These are phyloP conservation scores for Aspergillus niger DNA, from an alignment of 2,329 filamentous ascomycete species.

Conservation along the genomic window DNA sequence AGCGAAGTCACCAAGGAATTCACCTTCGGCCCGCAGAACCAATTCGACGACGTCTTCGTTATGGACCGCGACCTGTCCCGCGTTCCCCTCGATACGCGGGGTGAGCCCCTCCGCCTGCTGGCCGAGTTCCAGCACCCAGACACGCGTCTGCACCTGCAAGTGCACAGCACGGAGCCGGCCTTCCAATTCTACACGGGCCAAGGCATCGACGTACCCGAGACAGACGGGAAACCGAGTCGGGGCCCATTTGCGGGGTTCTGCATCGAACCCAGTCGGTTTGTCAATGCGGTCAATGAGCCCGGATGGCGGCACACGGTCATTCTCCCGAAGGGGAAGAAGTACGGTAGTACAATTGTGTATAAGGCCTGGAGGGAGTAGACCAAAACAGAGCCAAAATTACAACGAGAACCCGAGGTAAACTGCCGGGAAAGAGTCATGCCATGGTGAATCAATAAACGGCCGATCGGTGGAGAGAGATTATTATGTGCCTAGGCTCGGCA, in stretches of 20 bases:
- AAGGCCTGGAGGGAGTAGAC: slow-evolving; percentile 70
- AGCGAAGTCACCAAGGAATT: slow-evolving; percentile 68
- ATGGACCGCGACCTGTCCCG: slow-evolving; percentile 63
- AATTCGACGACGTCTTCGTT: slow-evolving; percentile 90
- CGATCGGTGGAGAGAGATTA: neutral
- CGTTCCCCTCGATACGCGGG: slow-evolving; percentile 68
- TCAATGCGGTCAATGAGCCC: slow-evolving; percentile 81
- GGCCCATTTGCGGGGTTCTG: slow-evolving; percentile 77
- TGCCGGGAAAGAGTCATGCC: slow-evolving; percentile 2
- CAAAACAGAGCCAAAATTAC: too few relatives aligned
- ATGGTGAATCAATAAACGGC: neutral
- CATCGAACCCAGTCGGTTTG: slow-evolving; percentile 86
- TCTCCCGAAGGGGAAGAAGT: slow-evolving; percentile 81
- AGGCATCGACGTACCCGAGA: slow-evolving; percentile 73
- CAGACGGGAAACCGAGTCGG: slow-evolving; percentile 62
- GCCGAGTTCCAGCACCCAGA: slow-evolving; percentile 72
- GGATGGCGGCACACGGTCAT: slow-evolving; percentile 78
- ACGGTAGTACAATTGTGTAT: slow-evolving; percentile 80
- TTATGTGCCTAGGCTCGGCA: slow-evolving; percentile 8
- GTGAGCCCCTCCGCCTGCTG: slow-evolving; percentile 64
- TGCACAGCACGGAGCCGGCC: slow-evolving; percentile 87
- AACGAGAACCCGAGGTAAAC: slow-evolving; percentile 28
- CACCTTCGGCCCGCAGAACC: slow-evolving; percentile 66
- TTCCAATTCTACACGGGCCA: slow-evolving; percentile 97
- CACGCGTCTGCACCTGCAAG: slow-evolving; percentile 78